Evolutionary conservation across 176 grass and related monocot genomes (phyloP).

Genomic region (Triticum timopheevii): DNA sequence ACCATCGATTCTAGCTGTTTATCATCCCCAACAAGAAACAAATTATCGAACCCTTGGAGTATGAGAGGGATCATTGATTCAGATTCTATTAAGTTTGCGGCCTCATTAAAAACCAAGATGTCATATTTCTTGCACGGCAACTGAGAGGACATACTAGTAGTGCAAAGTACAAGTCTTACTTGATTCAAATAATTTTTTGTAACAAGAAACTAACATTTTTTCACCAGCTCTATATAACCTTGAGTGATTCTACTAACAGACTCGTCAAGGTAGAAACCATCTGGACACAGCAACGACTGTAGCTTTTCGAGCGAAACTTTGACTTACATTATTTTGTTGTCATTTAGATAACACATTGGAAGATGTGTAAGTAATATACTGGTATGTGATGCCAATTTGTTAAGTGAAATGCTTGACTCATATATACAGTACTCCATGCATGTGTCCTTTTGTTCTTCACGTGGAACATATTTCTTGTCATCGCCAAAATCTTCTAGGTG

Average conservation of each 20-base stretch:
- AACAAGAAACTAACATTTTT: conserved; percentile 12
- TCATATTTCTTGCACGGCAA: not conserved
- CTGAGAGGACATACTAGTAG: conserved; percentile 12
- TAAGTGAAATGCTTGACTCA: not conserved
- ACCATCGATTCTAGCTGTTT: too few species aligned
- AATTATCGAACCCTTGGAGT: too few species aligned
- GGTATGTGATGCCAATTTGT: not conserved
- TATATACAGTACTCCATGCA: not conserved
- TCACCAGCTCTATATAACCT: not conserved
- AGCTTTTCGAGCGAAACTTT: not conserved
- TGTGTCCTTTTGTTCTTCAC: not conserved
- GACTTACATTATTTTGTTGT: not conserved
- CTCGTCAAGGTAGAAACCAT: not conserved
- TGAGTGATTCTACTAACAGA: not conserved
- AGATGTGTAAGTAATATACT: not conserved
- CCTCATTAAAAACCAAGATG: conserved; percentile 54
- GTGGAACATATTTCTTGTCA: too few species aligned
- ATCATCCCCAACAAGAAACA: too few species aligned
- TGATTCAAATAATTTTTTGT: not conserved
- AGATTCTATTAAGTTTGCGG: conserved; percentile 48
- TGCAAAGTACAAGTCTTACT: conserved; percentile 35
- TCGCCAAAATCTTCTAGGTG: too few species aligned
- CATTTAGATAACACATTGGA: too few species aligned
- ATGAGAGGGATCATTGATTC: conserved; percentile 43
- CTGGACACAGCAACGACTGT: not conserved